phyloP scores from a whole-genome alignment of 371 early-diverging fungal species.

The Mortierella sp. region DNA sequence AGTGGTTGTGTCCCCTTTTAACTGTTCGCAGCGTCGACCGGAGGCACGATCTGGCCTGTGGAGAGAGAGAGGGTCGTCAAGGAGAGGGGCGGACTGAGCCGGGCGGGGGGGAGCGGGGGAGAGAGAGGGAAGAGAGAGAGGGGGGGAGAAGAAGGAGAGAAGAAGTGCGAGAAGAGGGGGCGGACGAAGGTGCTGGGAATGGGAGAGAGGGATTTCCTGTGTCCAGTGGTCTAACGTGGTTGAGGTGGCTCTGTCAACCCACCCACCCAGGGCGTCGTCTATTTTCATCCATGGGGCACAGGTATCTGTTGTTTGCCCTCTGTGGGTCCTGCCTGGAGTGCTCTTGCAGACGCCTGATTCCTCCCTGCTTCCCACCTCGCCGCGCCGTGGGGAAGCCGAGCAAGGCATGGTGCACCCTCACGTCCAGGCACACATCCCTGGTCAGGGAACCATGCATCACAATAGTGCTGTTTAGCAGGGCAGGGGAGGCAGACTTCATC shows the following conservation, averaged over 20 bases:
- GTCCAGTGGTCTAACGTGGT: background rate
- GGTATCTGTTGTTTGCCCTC: background rate
- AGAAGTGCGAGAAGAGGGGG: background rate
- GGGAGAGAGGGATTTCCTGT: background rate
- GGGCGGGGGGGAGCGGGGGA: conserved; percentile 3
- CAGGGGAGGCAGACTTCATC: too few relatives aligned
- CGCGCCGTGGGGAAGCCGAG: background rate
- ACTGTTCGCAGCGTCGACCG: too few relatives aligned
- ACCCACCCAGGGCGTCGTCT: background rate
- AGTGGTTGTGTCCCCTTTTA: too few relatives aligned
- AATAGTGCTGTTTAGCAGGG: too few relatives aligned
- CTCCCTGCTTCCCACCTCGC: too few relatives aligned
- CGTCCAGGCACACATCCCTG: background rate
- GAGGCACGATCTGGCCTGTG: too few relatives aligned
- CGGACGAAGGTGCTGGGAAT: background rate
- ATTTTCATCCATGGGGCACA: background rate
- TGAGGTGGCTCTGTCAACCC: background rate
- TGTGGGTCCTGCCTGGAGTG: too few relatives aligned
- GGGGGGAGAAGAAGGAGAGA: background rate
- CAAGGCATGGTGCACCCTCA: too few relatives aligned
- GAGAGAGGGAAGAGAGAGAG: background rate
- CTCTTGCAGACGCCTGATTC: too few relatives aligned
- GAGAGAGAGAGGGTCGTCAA: too few relatives aligned
- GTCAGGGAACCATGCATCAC: conserved; percentile 1
- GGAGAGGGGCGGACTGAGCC: too few relatives aligned